phyloP scores from a whole-genome alignment of 768 basidiomycete species.

The Psilocybe azurescens region DNA sequence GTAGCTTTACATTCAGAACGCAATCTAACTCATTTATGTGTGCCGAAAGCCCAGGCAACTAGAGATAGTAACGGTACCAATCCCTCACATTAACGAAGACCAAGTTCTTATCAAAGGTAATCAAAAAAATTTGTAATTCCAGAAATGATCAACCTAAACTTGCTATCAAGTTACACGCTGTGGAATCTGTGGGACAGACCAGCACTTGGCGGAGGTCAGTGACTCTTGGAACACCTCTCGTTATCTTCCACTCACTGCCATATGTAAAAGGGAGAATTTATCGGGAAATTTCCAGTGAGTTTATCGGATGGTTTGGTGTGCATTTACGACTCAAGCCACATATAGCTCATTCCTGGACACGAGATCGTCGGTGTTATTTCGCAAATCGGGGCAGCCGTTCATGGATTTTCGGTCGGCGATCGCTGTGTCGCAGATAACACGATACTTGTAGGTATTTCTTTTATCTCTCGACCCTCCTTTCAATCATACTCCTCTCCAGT shows the following conservation, averaged over 20 bases:
- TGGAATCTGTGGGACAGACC: constrained; percentile 75
- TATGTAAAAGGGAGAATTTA: constrained; percentile 64
- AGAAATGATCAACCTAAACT: too few relatives aligned
- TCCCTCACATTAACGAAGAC: constrained; percentile 57
- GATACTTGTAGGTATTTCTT: constrained; percentile 49
- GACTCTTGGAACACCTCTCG: background rate
- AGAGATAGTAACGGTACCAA: constrained; percentile 53
- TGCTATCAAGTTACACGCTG: constrained; percentile 35
- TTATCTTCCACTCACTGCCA: constrained; percentile 4
- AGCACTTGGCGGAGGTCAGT: constrained; percentile 54
- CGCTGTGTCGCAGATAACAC: constrained; percentile 82
- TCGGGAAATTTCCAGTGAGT: constrained; percentile 70
- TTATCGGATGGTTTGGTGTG: background rate
- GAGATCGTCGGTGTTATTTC: constrained; percentile 75
- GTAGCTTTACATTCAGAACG: constrained; percentile 5
- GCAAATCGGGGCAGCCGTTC: constrained; percentile 77
- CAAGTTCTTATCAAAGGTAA: constrained; percentile 65
- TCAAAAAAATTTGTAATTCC: background rate
- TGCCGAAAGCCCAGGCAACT: constrained; percentile 52
- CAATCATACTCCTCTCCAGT: constrained; percentile 46
- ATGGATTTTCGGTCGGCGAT: constrained; percentile 79
- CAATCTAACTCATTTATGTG: background rate
- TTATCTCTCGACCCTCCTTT: constrained; percentile 13
- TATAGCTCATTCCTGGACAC: constrained; percentile 49
- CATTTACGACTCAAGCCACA: background rate